Percentiles rank a stretch among this genome's conserved stretches.
Conservation (phyloP, 2,329 filamentous ascomycete genomes). For the Fusarium globosum region DNA sequence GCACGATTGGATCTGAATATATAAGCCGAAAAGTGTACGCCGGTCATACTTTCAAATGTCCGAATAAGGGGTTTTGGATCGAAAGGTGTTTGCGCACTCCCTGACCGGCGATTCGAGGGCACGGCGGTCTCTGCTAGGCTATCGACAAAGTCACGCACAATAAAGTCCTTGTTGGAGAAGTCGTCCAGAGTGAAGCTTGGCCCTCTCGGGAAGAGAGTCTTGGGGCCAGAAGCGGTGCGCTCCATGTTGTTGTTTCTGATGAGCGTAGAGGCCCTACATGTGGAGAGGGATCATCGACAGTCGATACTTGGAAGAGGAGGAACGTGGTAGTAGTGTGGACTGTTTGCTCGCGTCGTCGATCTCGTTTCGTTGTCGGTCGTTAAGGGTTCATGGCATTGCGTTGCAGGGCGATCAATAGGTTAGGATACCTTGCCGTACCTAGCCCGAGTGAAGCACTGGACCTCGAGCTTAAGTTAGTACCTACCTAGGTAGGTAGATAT, state of each 20-base stretch:
- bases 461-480: background rate
- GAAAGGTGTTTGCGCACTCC: slow-evolving; percentile 73
- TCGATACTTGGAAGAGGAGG: slow-evolving; percentile 9
- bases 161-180: slow-evolving; percentile 91
- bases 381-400: slow-evolving; percentile 22
- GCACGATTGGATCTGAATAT: slow-evolving; percentile 1
- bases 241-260: slow-evolving; percentile 52
- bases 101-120: slow-evolving; percentile 82
- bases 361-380: slow-evolving; percentile 30
- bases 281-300: slow-evolving; percentile 33
- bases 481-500: background rate
- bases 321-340: background rate
- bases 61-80: slow-evolving; percentile 97
- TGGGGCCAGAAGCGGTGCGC: slow-evolving; percentile 61
- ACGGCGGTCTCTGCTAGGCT: slow-evolving; percentile 86
- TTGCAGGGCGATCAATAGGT: slow-evolving; percentile 21
- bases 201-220: slow-evolving; percentile 79
- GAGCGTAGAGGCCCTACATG: slow-evolving; percentile 47
- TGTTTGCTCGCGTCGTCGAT: slow-evolving; percentile 25
- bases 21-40: background rate
- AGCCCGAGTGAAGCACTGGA: background rate
- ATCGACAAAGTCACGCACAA: slow-evolving; percentile 98
- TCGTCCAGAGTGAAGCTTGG: slow-evolving; percentile 89
- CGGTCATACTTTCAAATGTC: slow-evolving; percentile 80
- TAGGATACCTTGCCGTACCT: slow-evolving; percentile 6